These are phyloP conservation scores for Lactarius psammicola DNA, from an alignment of 768 basidiomycete genomes.

Conservation along the genomic window DNA sequence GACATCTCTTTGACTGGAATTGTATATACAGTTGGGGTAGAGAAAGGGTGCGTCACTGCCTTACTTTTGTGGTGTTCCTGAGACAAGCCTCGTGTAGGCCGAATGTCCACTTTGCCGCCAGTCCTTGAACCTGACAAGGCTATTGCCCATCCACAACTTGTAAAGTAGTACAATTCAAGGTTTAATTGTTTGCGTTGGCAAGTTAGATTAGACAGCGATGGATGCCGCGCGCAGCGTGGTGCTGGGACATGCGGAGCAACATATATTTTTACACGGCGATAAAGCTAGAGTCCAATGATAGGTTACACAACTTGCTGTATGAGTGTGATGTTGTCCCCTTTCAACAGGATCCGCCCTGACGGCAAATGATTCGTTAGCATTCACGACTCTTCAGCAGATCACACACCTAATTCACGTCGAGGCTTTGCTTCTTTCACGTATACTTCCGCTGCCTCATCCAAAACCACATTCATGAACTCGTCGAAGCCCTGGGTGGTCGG, in stretches of 20 bases:
- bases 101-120: conserved; percentile 90
- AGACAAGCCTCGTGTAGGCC: conserved; percentile 44
- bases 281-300: conserved; percentile 9
- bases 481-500: conserved; percentile 80
- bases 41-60: conserved; percentile 60
- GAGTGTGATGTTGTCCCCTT: conserved; percentile 98
- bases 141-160: conserved; percentile 84
- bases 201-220: conserved; percentile 13
- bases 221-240: background rate
- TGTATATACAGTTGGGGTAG: conserved; percentile 87
- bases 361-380: conserved; percentile 16
- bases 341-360: conserved; percentile 91
- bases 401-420: conserved; percentile 75
- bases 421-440: conserved; percentile 89
- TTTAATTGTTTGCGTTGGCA: background rate
- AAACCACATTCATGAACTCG: conserved; percentile 98
- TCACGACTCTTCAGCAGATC: conserved; percentile 2
- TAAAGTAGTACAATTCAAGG: conserved; percentile 38
- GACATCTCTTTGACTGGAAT: conserved; percentile 87
- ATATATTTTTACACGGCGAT: conserved; percentile 28
- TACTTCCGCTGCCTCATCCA: conserved; percentile 92
- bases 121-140: conserved; percentile 59
- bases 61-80: conserved; percentile 9
- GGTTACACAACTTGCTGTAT: conserved; percentile 66
- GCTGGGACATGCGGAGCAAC: conserved; percentile 14